Evolutionary conservation across 2,329 filamentous ascomycete species (phyloP).

Genomic region (Penicillium sp.): DNA sequence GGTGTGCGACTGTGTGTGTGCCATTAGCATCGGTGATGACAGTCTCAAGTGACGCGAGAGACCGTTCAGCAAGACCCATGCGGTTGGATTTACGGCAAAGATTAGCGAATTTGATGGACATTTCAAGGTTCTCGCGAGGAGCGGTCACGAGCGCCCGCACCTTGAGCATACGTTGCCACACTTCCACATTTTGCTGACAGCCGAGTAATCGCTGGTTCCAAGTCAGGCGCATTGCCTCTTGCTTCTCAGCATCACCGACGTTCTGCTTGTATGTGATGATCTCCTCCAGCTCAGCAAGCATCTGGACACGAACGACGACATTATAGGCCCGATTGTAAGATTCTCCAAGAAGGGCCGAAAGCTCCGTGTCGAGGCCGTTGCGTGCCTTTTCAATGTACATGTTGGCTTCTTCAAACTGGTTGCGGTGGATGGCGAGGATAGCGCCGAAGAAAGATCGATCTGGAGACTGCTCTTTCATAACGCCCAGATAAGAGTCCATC

Average conservation of each 20-base stretch:
- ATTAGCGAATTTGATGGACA: constrained; percentile 99
- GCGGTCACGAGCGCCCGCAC: constrained; percentile 88
- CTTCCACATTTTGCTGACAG: constrained; percentile 94
- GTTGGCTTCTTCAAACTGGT: constrained; percentile 91
- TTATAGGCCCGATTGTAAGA: constrained; percentile 97
- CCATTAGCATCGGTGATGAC: constrained; percentile 53
- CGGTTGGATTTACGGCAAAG: constrained; percentile 94
- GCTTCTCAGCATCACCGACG: constrained; percentile 73
- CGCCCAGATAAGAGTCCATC: constrained; percentile 95
- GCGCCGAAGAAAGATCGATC: constrained; percentile 97
- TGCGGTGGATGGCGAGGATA: constrained; percentile 89
- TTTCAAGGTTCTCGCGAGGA: constrained; percentile 90
- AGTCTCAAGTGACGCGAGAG: constrained; percentile 83
- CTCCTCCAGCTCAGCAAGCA: constrained; percentile 97
- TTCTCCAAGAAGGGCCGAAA: constrained; percentile 94
- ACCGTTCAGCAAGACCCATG: constrained; percentile 92
- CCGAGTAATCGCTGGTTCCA: constrained; percentile 96
- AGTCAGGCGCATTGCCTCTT: constrained; percentile 84
- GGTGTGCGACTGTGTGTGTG: constrained; percentile 47
- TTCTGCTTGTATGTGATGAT: constrained; percentile 98
- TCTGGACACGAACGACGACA: constrained; percentile 97
- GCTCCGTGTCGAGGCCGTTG: constrained; percentile 90
- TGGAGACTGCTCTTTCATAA: constrained; percentile 90
- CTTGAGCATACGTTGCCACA: constrained; percentile 98
- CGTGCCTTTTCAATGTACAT: constrained; percentile 85